Base-by-base conservation (phyloP, 805 yeast species). In the Tetrapisispora taiwanensis region DNA sequence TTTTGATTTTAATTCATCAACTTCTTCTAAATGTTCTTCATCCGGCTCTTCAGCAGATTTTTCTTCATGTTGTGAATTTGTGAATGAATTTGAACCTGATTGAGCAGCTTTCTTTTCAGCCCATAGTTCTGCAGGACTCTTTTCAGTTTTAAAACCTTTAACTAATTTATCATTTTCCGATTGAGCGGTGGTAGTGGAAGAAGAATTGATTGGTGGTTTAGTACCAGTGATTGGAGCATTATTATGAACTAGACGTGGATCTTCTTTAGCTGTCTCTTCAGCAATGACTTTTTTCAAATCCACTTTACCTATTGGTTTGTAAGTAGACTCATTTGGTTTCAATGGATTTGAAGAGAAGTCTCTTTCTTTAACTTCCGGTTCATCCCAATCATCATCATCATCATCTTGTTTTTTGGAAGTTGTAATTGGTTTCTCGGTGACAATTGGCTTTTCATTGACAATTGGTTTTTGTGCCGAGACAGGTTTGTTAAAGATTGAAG, bases 61-160 rank as follows among this genome's bases (percentile, higher is more conserved):
- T 20, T 48, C 17, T 4, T 53, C 42, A 13, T 55, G 53, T 27
- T 62, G 53, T 50, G 41, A 56, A 51, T 39, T 68, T 75, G 14
- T 30, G 26, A 24, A n/a, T 12, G 44, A 22, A 19, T 24, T 7
- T 7, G 40, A 30, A 28, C 36, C 43, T 26, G 36, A 41, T 26
- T 70, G 77, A 59, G 79, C 73, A 39, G 87, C 95, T 58, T 81
- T 78, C 67, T 81, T 84, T 60, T 84, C 96, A 20, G 96, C 97
- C 97, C 97, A 88, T 26, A 85, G 56, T 67, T 88, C 96, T 26
- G 96, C 96, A 20, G 97, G 96, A 7, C 95, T 84, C 64, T 86
- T 84, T 48, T 95, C 96, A 48, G 73, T 75, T 48, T 75, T 75
- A 41, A 78, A 66, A 33, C 86, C 90, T 43, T 79, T 78, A 38